Evolutionary conservation across 192 early-diverging fungal genomes (phyloP).

Genomic region (Lobosporangium transversale): DNA sequence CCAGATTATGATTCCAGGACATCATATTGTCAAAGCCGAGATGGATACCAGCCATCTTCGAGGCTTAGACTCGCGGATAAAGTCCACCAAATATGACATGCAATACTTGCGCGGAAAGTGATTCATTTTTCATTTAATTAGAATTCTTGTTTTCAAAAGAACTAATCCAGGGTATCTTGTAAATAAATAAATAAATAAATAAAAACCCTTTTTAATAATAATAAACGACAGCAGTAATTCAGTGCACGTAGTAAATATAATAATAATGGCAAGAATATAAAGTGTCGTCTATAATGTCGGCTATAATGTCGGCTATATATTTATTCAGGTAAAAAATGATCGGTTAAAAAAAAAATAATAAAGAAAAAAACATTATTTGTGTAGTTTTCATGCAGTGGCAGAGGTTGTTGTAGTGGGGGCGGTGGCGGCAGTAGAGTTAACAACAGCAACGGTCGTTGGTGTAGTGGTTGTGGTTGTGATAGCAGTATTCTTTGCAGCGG

Average conservation of each 20-base stretch:
- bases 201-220: no score
- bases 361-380: background rate
- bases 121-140: background rate
- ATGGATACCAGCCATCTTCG: slow-evolving; percentile 58
- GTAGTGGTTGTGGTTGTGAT: background rate
- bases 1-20: slow-evolving; percentile 81
- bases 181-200: no score
- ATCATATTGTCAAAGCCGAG: slow-evolving; percentile 70
- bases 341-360: slow-evolving; percentile 9
- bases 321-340: no score
- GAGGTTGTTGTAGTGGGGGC: background rate
- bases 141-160: background rate
- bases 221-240: no score
- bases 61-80: slow-evolving; percentile 23
- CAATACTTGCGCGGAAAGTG: slow-evolving; percentile 23
- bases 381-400: background rate
- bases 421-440: no score
- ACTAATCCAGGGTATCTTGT: no score
- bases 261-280: background rate
- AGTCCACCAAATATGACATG: slow-evolving; percentile 9
- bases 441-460: no score
- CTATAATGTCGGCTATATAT: background rate
- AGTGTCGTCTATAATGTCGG: background rate
- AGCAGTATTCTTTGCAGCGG: slow-evolving; percentile 13
- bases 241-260: no score